Conservation (phyloP, 768 basidiomycete species). For the Rhodocollybia butyracea region DNA sequence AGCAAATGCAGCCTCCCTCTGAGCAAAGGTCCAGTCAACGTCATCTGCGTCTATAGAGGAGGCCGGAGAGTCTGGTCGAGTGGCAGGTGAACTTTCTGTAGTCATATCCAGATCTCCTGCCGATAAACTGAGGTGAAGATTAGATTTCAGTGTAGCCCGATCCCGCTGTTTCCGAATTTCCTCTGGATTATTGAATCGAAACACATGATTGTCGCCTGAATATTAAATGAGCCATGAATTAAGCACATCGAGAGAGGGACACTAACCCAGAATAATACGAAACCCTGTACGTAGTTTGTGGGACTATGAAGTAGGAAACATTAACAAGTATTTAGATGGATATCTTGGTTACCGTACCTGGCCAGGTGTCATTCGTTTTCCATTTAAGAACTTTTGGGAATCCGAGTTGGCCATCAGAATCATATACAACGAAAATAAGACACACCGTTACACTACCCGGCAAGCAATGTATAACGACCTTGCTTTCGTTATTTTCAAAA, state of each 20-base stretch:
- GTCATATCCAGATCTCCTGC: slow-evolving; percentile 62
- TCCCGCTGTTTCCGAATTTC: slow-evolving; percentile 91
- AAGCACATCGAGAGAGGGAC: slow-evolving; percentile 1
- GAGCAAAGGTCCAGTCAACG: slow-evolving; percentile 97
- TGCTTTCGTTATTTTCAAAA: slow-evolving; percentile 84
- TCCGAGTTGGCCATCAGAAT: neutral
- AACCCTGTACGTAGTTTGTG: slow-evolving; percentile 91
- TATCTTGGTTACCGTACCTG: slow-evolving; percentile 48
- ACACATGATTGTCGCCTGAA: slow-evolving; percentile 92
- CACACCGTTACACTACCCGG: slow-evolving; percentile 81
- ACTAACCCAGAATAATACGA: slow-evolving; percentile 90
- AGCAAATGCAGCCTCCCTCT: slow-evolving; percentile 89
- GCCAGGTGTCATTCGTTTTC: slow-evolving; percentile 75
- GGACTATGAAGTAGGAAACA: slow-evolving; percentile 35
- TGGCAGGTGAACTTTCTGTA: slow-evolving; percentile 43
- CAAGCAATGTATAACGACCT: slow-evolving; percentile 77
- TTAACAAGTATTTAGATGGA: neutral
- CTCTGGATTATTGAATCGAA: slow-evolving; percentile 94
- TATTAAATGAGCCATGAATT: neutral
- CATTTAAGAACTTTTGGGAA: slow-evolving; percentile 78
- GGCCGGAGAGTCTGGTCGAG: slow-evolving; percentile 77
- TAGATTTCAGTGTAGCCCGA: slow-evolving; percentile 71
- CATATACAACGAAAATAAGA: slow-evolving; percentile 7
- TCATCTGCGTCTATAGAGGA: slow-evolving; percentile 69
- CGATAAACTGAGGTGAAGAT: slow-evolving; percentile 59